A percentile compares a stretch with the other conserved stretches of the same genome.
These are phyloP conservation scores for Chloropicon primus DNA, from an alignment of 139 green algal species.

Conservation along the genomic window DNA sequence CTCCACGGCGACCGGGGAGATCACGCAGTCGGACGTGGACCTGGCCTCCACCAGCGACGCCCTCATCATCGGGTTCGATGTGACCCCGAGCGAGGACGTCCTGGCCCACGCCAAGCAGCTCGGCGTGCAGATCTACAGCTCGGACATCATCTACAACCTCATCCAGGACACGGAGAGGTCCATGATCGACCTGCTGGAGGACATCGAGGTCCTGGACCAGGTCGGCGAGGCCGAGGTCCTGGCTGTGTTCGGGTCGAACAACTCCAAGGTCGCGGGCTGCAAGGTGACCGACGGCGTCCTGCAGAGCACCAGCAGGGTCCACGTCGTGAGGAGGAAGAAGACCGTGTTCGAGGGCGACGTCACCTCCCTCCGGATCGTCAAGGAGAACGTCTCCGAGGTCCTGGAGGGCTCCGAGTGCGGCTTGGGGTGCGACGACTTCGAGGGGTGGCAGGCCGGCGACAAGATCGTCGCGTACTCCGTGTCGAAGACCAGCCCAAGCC, in stretches of 20 bases:
- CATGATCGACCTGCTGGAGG: slow-evolving; percentile 87
- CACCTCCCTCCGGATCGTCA: slow-evolving; percentile 65
- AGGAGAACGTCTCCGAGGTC: slow-evolving; percentile 88
- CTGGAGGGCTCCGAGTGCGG: slow-evolving; percentile 65
- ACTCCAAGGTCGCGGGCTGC: slow-evolving; percentile 60
- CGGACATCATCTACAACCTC: slow-evolving; percentile 92
- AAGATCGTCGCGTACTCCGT: slow-evolving; percentile 19
- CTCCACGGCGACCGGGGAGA: slow-evolving; percentile 60
- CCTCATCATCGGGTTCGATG: slow-evolving; percentile 69
- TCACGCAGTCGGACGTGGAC: slow-evolving; percentile 77
- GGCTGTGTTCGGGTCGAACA: background rate
- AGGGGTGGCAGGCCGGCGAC: slow-evolving; percentile 59
- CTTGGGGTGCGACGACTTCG: slow-evolving; percentile 46
- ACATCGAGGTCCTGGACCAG: slow-evolving; percentile 55
- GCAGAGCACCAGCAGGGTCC: slow-evolving; percentile 24
- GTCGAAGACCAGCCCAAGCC: slow-evolving; percentile 9
- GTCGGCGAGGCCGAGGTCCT: slow-evolving; percentile 45
- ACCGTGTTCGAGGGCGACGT: slow-evolving; percentile 62
- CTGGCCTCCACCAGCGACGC: slow-evolving; percentile 62
- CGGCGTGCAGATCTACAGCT: slow-evolving; percentile 47
- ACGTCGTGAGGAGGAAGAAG: slow-evolving; percentile 28
- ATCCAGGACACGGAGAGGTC: slow-evolving; percentile 84
- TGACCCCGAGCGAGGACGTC: slow-evolving; percentile 47
- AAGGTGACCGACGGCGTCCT: slow-evolving; percentile 57
- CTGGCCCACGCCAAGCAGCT: slow-evolving; percentile 50